Evolutionary conservation across 805 yeast species (phyloP), one percentile per base, ranked within the genome.

Genomic region (Cephaloascus fragrans): DNA sequence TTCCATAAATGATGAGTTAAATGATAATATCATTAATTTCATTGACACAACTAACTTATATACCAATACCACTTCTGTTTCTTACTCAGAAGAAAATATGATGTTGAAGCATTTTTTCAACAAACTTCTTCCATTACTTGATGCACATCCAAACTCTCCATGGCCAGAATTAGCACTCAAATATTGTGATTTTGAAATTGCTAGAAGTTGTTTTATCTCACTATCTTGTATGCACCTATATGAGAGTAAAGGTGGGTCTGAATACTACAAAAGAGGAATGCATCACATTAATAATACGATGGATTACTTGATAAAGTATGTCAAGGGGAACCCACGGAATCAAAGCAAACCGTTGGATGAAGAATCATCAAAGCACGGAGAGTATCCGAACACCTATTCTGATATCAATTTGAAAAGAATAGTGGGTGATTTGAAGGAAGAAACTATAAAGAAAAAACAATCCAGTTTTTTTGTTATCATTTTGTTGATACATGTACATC

Each of bases 141-240:
- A 75, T 54, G 77, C 78, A 0, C 80, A 75, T 48, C 81, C 80
- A 0, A 69, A 71, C 33, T 61, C 77, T 1, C 80, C 80, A 3
- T 73, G 80, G 80, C 81, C 81, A 0, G 75, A 73, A 41, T 51
- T 75, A 41, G 77, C 78, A 34, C 56, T 75, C 43, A 66, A 69
- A 38, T 75, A 75, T 47, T 75, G 80, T 46, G 77, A 75, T 47
- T 66, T 71, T 44, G 76, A 74, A 45, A 65, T 75, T 35, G 80
- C 80, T 1, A 60, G 76, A 39, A 69, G 77, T 43, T 75, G 81
- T 43, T 75, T 75, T 45, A 64, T 75, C 17, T 73, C 79, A 2
- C 50, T 75, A 15, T 70, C 77, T 9, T 74, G 79, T 36, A 73
- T 74, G 29, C 80, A 75, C 49, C 55, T 75, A n/a, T 75, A 72